Conservation (phyloP, 805 yeast species). For the Candida ulmi region DNA sequence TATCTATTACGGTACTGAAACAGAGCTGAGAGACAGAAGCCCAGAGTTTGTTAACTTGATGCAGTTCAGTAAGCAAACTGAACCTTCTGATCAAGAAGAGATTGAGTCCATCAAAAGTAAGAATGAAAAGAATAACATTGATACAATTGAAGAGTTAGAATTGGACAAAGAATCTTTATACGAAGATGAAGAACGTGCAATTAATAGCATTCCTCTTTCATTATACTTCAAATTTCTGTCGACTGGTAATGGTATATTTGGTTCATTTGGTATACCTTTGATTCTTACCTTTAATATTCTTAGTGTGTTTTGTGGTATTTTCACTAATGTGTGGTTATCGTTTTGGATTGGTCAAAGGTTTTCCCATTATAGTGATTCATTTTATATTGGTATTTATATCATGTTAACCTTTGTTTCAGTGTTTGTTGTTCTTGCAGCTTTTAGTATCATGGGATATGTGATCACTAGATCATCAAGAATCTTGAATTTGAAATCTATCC, state of each 20-base stretch:
- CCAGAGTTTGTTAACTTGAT: conserved; percentile 43
- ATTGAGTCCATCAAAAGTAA: no score
- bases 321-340: conserved; percentile 61
- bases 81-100: background rate
- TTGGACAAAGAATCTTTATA: conserved; percentile 14
- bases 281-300: conserved; percentile 10
- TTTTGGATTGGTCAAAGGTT: conserved; percentile 65
- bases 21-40: conserved; percentile 42
- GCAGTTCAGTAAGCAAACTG: conserved; percentile 32
- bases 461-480: conserved; percentile 9
- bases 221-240: conserved; percentile 30
- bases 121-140: background rate
- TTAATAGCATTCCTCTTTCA: conserved; percentile 28
- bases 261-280: conserved; percentile 21
- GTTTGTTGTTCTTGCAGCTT: conserved; percentile 34
- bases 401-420: conserved; percentile 46
- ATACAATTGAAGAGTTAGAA: conserved; percentile 3
- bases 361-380: conserved; percentile 32
- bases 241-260: conserved; percentile 37
- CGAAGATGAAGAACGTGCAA: conserved; percentile 30
- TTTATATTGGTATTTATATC: conserved; percentile 62
- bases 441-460: conserved; percentile 18
- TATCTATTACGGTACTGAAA: conserved; percentile 53
- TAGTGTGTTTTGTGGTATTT: conserved; percentile 35
- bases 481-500: conserved; percentile 43